phyloP scores from a whole-genome alignment of 768 basidiomycete species.

The Neoboletus brunneissimus region DNA sequence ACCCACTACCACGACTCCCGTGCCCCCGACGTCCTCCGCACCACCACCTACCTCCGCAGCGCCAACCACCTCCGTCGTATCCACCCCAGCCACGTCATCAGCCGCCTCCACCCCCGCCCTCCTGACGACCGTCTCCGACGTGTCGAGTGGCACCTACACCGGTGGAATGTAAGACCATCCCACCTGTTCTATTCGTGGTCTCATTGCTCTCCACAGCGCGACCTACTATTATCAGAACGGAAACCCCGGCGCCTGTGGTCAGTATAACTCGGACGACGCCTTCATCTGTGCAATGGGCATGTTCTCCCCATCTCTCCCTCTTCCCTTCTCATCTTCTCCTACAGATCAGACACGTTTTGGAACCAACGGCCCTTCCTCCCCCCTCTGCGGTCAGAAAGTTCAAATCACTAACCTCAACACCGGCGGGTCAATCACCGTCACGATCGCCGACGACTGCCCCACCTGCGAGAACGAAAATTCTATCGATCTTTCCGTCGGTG shows the following conservation, averaged over 20 bases:
- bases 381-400: slow-evolving; percentile 65
- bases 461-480: slow-evolving; percentile 64
- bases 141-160: slow-evolving; percentile 27
- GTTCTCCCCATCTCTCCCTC: slow-evolving; percentile 13
- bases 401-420: slow-evolving; percentile 59
- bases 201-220: slow-evolving; percentile 37
- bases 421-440: slow-evolving; percentile 52
- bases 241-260: slow-evolving; percentile 78
- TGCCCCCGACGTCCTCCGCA: not conserved
- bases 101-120: not conserved
- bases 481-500: slow-evolving; percentile 69
- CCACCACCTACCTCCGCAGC: not conserved
- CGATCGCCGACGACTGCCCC: slow-evolving; percentile 79
- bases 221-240: slow-evolving; percentile 73
- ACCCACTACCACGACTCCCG: not conserved
- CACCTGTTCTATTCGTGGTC: not conserved
- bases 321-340: slow-evolving; percentile 2
- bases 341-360: slow-evolving; percentile 55
- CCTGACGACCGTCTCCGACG: not conserved
- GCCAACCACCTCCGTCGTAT: not conserved
- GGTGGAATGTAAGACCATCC: slow-evolving; percentile 43
- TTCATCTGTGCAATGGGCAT: slow-evolving; percentile 62
- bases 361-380: slow-evolving; percentile 42
- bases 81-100: not conserved
- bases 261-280: slow-evolving; percentile 50